Conservation (phyloP, 345 rosid genomes). For the Cardamine chenopodiifolia region DNA sequence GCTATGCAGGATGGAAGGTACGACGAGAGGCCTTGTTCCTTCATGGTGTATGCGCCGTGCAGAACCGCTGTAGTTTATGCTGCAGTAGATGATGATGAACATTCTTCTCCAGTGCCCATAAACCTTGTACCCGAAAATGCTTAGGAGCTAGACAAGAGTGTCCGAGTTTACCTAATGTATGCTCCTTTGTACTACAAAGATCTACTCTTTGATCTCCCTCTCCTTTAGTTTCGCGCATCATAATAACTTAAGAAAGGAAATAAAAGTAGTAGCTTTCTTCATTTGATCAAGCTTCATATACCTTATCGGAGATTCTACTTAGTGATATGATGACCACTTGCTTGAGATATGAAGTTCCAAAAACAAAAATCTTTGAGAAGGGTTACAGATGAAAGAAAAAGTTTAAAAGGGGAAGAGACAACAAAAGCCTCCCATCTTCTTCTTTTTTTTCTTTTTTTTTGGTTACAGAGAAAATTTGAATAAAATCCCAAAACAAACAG, state of each 20-base stretch:
- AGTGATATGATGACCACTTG: background rate
- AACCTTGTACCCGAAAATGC: constrained; percentile 33
- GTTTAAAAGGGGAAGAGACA: constrained; percentile 9
- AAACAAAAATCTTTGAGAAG: constrained; percentile 11
- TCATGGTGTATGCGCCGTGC: constrained; percentile 80
- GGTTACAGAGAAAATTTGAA: constrained; percentile 16
- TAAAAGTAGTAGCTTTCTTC: constrained; percentile 15
- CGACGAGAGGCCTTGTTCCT: constrained; percentile 70
- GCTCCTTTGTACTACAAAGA: constrained; percentile 39
- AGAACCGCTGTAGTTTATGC: constrained; percentile 91
- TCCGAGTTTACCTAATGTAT: constrained; percentile 29
- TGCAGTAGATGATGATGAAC: constrained; percentile 52
- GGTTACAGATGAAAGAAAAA: constrained; percentile 19
- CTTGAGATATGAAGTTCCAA: constrained; percentile 9
- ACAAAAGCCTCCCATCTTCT: constrained; percentile 24
- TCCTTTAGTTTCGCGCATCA: constrained; percentile 25
- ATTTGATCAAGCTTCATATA: background rate
- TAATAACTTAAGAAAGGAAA: constrained; percentile 18
- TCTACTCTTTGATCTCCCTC: constrained; percentile 6
- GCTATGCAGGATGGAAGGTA: constrained; percentile 70
- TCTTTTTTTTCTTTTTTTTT: background rate
- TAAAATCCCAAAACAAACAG: constrained; percentile 27
- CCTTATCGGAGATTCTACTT: constrained; percentile 3
- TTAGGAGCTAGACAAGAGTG: constrained; percentile 10
- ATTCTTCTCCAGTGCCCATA: constrained; percentile 25